A percentile compares a stretch with the other conserved stretches of the same genome.
These are phyloP conservation scores for Alternaria sp. DNA, from an alignment of 2,329 filamentous ascomycete genomes.

Conservation along the genomic window DNA sequence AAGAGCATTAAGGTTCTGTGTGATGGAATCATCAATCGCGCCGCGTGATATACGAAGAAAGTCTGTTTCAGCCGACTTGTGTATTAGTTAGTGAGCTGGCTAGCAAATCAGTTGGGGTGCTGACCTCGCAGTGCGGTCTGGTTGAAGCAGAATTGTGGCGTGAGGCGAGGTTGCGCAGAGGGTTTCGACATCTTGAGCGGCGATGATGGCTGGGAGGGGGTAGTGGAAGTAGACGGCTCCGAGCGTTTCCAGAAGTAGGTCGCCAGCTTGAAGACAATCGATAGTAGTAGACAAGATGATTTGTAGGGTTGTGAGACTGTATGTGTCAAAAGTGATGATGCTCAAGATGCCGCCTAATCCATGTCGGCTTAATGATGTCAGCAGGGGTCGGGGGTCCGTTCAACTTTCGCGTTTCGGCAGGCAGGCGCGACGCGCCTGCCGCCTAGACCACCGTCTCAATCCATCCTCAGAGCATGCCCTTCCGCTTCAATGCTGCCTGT, in stretches of 20 bases:
- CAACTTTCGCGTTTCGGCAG: constrained; percentile 27
- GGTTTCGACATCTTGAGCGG: constrained; percentile 52
- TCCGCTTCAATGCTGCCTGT: constrained; percentile 40
- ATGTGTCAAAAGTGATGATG: constrained; percentile 21
- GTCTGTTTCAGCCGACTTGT: constrained; percentile 63
- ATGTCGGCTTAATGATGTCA: constrained; percentile 44
- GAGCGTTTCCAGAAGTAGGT: constrained; percentile 41
- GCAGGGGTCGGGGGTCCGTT: constrained; percentile 23
- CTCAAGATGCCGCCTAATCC: constrained; percentile 21
- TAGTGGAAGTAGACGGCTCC: constrained; percentile 21
- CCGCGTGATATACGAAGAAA: constrained; percentile 88
- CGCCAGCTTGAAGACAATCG: constrained; percentile 35
- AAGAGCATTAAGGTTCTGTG: constrained; percentile 90
- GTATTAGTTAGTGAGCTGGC: constrained; percentile 48
- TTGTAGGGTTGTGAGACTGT: constrained; percentile 4
- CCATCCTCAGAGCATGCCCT: constrained; percentile 42
- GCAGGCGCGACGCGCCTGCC: constrained; percentile 42
- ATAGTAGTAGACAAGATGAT: background rate
- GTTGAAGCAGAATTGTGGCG: constrained; percentile 63
- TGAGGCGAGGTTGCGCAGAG: constrained; percentile 53
- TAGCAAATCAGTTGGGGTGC: constrained; percentile 9
- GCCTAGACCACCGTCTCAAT: constrained; percentile 24
- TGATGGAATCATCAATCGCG: constrained; percentile 91
- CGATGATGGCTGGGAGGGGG: constrained; percentile 10
- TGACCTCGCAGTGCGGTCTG: constrained; percentile 60